phyloP scores from a whole-genome alignment of 2,329 filamentous ascomycete species.

The Atkinsonella texensis region DNA sequence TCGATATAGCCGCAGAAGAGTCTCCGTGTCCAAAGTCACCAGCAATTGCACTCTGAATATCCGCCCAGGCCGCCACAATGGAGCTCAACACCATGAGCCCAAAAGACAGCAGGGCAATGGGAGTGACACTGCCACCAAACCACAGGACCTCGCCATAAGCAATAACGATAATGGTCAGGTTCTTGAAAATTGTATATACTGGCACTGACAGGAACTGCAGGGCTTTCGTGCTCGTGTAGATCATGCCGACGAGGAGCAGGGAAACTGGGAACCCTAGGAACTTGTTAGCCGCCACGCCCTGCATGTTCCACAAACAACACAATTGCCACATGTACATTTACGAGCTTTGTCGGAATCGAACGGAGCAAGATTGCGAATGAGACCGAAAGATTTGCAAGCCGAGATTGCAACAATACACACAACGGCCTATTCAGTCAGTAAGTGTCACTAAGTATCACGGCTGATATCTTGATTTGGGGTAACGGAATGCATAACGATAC shows the following conservation, averaged over 20 bases:
- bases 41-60: slow-evolving; percentile 75
- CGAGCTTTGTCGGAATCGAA: slow-evolving; percentile 84
- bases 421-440: slow-evolving; percentile 48
- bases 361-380: slow-evolving; percentile 70
- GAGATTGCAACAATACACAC: slow-evolving; percentile 83
- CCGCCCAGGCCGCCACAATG: slow-evolving; percentile 90
- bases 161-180: slow-evolving; percentile 96
- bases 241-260: slow-evolving; percentile 93
- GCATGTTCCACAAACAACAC: no score
- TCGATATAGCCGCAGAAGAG: slow-evolving; percentile 66
- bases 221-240: slow-evolving; percentile 93
- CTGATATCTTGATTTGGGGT: no score
- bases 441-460: no score
- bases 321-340: slow-evolving; percentile 54
- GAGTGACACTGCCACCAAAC: slow-evolving; percentile 89
- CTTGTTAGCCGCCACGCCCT: background rate
- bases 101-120: slow-evolving; percentile 82
- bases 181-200: slow-evolving; percentile 99
- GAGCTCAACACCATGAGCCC: slow-evolving; percentile 94
- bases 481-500: no score
- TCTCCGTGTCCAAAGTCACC: slow-evolving; percentile 45
- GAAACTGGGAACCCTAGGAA: slow-evolving; percentile 84
- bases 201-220: slow-evolving; percentile 94
- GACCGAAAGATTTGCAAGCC: slow-evolving; percentile 63
- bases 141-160: slow-evolving; percentile 96